phyloP scores from a whole-genome alignment of 2,329 filamentous ascomycete species.

The Aureobasidium subglaciale region DNA sequence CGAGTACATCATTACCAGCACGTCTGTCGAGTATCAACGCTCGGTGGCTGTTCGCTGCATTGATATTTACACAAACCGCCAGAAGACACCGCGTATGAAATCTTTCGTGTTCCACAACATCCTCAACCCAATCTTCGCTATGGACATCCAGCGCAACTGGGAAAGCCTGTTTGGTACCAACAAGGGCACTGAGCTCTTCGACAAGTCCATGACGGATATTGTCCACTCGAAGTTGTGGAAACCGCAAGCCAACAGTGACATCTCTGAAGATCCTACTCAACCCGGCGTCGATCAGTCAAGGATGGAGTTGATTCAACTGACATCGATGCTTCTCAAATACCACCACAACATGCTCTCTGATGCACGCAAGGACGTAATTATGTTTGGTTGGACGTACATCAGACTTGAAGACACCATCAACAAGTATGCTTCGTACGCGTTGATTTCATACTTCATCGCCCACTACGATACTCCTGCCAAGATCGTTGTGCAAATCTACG shows the following conservation, averaged over 20 bases:
- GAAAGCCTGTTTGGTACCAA: constrained; percentile 45
- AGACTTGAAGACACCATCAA: constrained; percentile 98
- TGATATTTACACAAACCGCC: constrained; percentile 74
- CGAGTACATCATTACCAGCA: constrained; percentile 70
- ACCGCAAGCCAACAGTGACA: constrained; percentile 67
- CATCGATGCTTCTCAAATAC: constrained; percentile 91
- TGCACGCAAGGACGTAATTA: constrained; percentile 94
- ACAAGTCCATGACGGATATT: constrained; percentile 78
- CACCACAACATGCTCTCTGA: constrained; percentile 83
- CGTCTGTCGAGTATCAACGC: constrained; percentile 81
- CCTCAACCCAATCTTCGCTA: constrained; percentile 91
- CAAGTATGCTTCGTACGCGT: constrained; percentile 94
- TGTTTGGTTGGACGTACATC: constrained; percentile 98
- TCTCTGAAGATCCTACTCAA: constrained; percentile 73
- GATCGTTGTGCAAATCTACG: constrained; percentile 92
- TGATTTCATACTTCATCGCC: constrained; percentile 96
- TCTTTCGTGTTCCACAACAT: constrained; percentile 86
- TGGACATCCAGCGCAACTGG: constrained; percentile 87
- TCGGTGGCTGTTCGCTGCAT: constrained; percentile 76
- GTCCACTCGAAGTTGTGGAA: constrained; percentile 94
- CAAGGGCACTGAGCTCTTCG: constrained; percentile 66
- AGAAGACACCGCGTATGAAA: constrained; percentile 80
- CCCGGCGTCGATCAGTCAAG: constrained; percentile 89
- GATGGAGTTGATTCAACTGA: constrained; percentile 92
- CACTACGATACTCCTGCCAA: constrained; percentile 94